A percentile compares a stretch with the other conserved stretches of the same genome.
Conservation (phyloP, 2,329 filamentous ascomycete genomes). For the Cercospora zeina region DNA sequence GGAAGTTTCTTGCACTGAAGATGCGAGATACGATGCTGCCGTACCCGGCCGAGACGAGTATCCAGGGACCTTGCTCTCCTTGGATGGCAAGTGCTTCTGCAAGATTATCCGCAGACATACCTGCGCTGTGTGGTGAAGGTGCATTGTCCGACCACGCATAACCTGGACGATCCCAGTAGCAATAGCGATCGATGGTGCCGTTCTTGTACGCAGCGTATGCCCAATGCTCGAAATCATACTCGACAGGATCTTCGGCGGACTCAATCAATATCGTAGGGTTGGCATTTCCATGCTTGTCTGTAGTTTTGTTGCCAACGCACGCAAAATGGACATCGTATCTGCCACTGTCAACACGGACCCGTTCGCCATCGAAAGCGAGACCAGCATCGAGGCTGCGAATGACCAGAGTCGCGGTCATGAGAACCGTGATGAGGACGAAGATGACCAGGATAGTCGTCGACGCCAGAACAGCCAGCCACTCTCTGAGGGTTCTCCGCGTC, state of each 20-base stretch:
- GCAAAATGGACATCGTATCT: slow-evolving; percentile 86
- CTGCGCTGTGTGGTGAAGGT: slow-evolving; percentile 87
- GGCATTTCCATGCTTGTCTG: slow-evolving; percentile 54
- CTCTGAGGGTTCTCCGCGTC: slow-evolving; percentile 73
- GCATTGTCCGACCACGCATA: slow-evolving; percentile 88
- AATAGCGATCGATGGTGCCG: slow-evolving; percentile 83
- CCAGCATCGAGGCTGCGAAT: slow-evolving; percentile 78
- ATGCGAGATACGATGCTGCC: slow-evolving; percentile 88
- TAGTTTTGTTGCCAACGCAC: slow-evolving; percentile 71
- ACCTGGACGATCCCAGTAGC: slow-evolving; percentile 92
- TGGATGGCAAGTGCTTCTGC: slow-evolving; percentile 80
- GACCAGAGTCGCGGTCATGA: slow-evolving; percentile 77
- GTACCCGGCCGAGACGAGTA: slow-evolving; percentile 81
- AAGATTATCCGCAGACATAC: slow-evolving; percentile 85
- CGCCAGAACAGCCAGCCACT: slow-evolving; percentile 79
- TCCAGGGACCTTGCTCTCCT: slow-evolving; percentile 84
- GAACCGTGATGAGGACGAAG: slow-evolving; percentile 66
- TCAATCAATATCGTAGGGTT: slow-evolving; percentile 84
- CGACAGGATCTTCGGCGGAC: slow-evolving; percentile 75
- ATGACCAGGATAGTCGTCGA: slow-evolving; percentile 70
- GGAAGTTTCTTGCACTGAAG: slow-evolving; percentile 79
- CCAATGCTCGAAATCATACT: slow-evolving; percentile 76
- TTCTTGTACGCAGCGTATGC: slow-evolving; percentile 74
- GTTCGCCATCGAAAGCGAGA: slow-evolving; percentile 69
- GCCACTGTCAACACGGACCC: slow-evolving; percentile 76